Percentiles rank a stretch among this genome's conserved stretches.
phyloP scores from a whole-genome alignment of 768 basidiomycete species.

The Russula dissimulans region DNA sequence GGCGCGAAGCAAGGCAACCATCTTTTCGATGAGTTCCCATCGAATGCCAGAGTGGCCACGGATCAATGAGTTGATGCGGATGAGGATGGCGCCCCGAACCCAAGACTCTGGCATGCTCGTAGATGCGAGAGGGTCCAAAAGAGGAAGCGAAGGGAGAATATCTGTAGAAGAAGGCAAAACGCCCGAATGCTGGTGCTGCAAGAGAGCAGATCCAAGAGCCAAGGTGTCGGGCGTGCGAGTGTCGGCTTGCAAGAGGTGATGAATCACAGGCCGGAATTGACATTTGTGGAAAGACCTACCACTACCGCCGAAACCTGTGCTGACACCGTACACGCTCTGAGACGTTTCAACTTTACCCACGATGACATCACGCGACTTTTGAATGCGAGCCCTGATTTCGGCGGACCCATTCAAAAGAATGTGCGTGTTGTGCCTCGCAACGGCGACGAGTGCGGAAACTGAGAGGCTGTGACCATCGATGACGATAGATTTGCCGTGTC shows the following conservation, averaged over 20 bases:
- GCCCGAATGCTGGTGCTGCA: slow-evolving; percentile 76
- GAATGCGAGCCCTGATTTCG: slow-evolving; percentile 41
- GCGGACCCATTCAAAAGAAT: slow-evolving; percentile 44
- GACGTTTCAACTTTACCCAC: slow-evolving; percentile 56
- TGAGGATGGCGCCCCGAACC: slow-evolving; percentile 79
- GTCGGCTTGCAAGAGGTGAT: slow-evolving; percentile 42
- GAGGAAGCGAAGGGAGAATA: slow-evolving; percentile 47
- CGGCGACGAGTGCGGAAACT: slow-evolving; percentile 69
- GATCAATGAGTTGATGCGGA: slow-evolving; percentile 84
- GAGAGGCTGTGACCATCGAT: slow-evolving; percentile 66
- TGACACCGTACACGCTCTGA: slow-evolving; percentile 74
- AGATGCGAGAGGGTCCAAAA: slow-evolving; percentile 57
- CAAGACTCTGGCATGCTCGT: slow-evolving; percentile 78
- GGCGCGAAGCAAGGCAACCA: slow-evolving; percentile 59
- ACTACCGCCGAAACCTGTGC: slow-evolving; percentile 83
- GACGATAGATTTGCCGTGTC: slow-evolving; percentile 51
- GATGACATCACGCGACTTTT: slow-evolving; percentile 56
- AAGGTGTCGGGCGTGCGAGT: slow-evolving; percentile 70
- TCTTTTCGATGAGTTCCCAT: slow-evolving; percentile 70
- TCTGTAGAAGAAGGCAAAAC: slow-evolving; percentile 54
- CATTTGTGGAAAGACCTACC: slow-evolving; percentile 28
- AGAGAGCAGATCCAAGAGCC: slow-evolving; percentile 69
- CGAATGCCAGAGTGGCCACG: slow-evolving; percentile 84
- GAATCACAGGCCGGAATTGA: background rate
- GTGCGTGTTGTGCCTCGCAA: slow-evolving; percentile 51